phyloP scores from a whole-genome alignment of 2,329 filamentous ascomycete genomes.

The Coniochaeta pulveracea region DNA sequence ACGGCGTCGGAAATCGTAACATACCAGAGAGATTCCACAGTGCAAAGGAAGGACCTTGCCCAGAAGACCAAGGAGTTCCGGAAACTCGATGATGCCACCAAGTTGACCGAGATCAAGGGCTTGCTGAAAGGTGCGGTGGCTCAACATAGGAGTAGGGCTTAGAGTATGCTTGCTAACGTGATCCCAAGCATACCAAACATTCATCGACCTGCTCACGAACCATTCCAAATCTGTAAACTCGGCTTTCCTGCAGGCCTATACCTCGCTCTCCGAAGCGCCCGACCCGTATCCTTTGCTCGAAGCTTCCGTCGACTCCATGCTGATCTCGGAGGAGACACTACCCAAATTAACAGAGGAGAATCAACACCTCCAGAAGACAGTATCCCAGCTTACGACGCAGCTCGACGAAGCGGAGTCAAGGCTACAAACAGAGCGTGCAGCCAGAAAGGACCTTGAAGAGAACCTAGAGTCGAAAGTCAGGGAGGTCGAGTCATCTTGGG shows the following conservation, averaged over 20 bases:
- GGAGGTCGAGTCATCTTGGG: slow-evolving; percentile 84
- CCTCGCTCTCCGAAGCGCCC: slow-evolving; percentile 84
- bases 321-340: slow-evolving; percentile 83
- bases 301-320: slow-evolving; percentile 87
- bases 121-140: slow-evolving; percentile 63
- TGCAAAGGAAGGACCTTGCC: slow-evolving; percentile 93
- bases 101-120: slow-evolving; percentile 79
- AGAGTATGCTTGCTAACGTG: too few species aligned
- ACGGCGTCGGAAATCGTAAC: slow-evolving; percentile 91
- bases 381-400: slow-evolving; percentile 64
- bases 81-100: slow-evolving; percentile 81
- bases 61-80: slow-evolving; percentile 98
- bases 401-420: slow-evolving; percentile 73
- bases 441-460: slow-evolving; percentile 65
- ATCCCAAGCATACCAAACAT: slow-evolving; percentile 82
- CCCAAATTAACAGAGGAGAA: slow-evolving; percentile 87
- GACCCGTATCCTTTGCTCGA: slow-evolving; percentile 95
- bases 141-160: too few species aligned
- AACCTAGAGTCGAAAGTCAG: slow-evolving; percentile 70
- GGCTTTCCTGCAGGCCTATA: slow-evolving; percentile 86
- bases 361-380: slow-evolving; percentile 68
- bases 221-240: slow-evolving; percentile 92
- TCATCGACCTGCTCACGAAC: slow-evolving; percentile 92
- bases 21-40: slow-evolving; percentile 88
- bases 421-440: slow-evolving; percentile 65